These are phyloP conservation scores for Flaveria robusta DNA, from an alignment of 129 eudicot genomes.

Conservation along the genomic window DNA sequence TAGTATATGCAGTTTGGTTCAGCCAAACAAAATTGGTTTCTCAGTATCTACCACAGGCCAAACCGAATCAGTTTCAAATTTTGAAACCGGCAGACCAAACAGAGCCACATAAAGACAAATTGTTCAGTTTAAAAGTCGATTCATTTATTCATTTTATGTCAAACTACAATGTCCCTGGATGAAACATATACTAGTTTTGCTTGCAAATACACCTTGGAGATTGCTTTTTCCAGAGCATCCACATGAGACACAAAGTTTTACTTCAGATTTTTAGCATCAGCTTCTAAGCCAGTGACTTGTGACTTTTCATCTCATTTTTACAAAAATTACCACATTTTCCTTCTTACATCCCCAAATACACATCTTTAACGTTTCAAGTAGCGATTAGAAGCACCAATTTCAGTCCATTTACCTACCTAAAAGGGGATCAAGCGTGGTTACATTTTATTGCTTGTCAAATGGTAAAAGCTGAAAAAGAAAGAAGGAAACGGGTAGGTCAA, in stretches of 20 bases:
- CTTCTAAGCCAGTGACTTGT: neutral
- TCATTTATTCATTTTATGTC: neutral
- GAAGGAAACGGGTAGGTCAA: neutral
- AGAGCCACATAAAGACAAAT: neutral
- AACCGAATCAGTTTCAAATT: neutral
- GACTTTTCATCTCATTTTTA: neutral
- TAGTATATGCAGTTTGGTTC: neutral
- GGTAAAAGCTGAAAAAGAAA: neutral
- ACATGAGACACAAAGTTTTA: too few relatives aligned
- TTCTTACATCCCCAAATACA: neutral
- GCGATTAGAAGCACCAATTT: neutral
- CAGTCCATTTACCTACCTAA: neutral
- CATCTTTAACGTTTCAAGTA: neutral
- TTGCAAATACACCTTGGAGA: neutral
- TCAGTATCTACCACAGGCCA: neutral
- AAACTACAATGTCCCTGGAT: constrained; percentile 5
- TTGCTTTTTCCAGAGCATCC: neutral
- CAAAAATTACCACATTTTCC: neutral
- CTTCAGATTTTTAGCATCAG: too few relatives aligned
- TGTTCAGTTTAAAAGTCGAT: neutral
- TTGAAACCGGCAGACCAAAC: neutral
- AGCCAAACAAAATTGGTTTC: neutral
- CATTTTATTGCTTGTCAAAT: neutral
- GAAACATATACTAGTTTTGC: neutral
- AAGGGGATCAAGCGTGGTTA: neutral